Evolutionary conservation across 495 filamentous ascomycete genomes (phyloP).

Genomic region (Parmelia sp.): DNA sequence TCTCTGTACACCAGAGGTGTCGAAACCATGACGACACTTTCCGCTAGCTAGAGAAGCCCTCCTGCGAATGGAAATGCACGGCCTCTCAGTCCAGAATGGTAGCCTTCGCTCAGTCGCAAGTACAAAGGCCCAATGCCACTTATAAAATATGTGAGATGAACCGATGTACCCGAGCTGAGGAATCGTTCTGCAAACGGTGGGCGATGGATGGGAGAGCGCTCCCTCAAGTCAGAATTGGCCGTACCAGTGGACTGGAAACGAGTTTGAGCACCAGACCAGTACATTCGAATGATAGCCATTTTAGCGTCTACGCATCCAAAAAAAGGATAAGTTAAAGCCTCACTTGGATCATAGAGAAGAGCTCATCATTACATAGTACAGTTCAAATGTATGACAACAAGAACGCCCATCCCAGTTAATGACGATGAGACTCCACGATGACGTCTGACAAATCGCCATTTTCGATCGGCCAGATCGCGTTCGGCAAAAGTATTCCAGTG

Average conservation of each 20-base stretch:
- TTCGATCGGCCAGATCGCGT: too few relatives aligned
- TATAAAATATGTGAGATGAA: background rate
- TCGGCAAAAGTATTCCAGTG: too few relatives aligned
- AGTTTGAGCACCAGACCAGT: background rate
- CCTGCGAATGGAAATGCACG: background rate
- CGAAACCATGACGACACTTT: background rate
- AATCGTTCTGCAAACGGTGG: background rate
- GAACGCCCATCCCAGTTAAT: too few relatives aligned
- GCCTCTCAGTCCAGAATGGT: too few relatives aligned
- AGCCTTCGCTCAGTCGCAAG: background rate
- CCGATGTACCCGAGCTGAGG: background rate
- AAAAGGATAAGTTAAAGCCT: too few relatives aligned
- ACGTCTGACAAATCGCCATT: too few relatives aligned
- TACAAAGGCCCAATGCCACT: background rate
- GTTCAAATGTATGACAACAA: too few relatives aligned
- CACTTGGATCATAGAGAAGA: too few relatives aligned
- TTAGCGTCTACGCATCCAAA: background rate
- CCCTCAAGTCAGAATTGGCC: background rate
- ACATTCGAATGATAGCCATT: background rate
- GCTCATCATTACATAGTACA: too few relatives aligned
- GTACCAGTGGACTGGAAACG: background rate
- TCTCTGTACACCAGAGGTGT: background rate
- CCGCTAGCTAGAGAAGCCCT: background rate
- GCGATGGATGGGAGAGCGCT: background rate
- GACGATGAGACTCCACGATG: too few relatives aligned